Conservation (phyloP, 306 rosid genomes). For the Medicago arabica region DNA sequence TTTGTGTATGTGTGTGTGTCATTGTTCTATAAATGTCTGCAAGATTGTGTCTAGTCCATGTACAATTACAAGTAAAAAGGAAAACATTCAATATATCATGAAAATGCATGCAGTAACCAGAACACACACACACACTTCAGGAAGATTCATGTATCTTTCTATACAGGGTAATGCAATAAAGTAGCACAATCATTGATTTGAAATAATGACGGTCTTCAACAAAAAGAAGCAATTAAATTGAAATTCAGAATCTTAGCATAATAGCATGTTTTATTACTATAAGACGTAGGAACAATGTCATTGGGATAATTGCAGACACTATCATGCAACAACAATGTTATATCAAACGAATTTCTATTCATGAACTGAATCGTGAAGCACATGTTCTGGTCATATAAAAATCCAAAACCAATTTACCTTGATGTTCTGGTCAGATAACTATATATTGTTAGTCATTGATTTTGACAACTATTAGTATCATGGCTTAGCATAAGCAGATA, state of each 20-base stretch:
- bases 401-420: no score
- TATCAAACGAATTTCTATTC: no score
- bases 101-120: not conserved
- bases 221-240: slow-evolving; percentile 14
- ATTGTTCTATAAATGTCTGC: not conserved
- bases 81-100: not conserved
- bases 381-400: no score
- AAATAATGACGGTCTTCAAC: not conserved
- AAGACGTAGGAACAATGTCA: no score
- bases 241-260: not conserved
- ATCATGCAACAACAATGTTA: no score
- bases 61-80: slow-evolving; percentile 18
- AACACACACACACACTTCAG: not conserved
- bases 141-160: slow-evolving; percentile 6
- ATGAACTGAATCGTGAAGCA: no score
- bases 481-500: not conserved
- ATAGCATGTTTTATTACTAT: no score
- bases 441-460: no score
- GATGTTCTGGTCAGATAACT: no score
- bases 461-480: no score
- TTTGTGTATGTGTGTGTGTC: not conserved
- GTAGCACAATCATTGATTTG: not conserved
- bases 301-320: no score
- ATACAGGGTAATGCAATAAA: not conserved
- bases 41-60: not conserved